These are phyloP conservation scores for Fusarium coicis DNA, from an alignment of 2,329 filamentous ascomycete species.

Conservation along the genomic window DNA sequence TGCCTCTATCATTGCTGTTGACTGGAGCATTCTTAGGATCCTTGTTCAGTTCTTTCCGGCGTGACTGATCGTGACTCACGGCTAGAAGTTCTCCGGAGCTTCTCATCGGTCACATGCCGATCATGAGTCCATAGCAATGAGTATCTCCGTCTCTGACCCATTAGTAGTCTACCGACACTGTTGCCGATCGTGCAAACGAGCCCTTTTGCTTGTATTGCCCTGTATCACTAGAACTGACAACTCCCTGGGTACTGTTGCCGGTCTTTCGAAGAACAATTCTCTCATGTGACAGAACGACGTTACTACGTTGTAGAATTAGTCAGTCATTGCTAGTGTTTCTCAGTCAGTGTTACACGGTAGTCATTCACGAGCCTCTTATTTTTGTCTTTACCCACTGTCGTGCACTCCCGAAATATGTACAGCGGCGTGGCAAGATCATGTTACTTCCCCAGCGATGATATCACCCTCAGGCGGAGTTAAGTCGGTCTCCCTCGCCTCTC, in stretches of 20 bases:
- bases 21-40: neutral
- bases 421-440: constrained; percentile 8
- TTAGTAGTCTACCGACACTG: neutral
- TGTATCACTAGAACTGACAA: neutral
- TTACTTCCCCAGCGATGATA: neutral
- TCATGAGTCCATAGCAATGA: neutral
- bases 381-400: neutral
- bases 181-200: neutral
- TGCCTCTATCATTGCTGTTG: neutral
- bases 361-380: neutral
- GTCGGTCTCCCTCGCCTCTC: neutral
- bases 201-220: no score
- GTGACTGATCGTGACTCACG: neutral
- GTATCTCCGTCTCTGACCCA: neutral
- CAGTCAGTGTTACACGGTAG: neutral
- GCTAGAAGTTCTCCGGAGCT: neutral
- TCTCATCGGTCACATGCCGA: neutral
- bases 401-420: neutral
- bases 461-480: neutral
- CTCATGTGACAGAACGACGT: neutral
- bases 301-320: neutral
- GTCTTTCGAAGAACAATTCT: neutral
- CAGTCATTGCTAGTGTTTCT: neutral
- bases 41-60: neutral
- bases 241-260: neutral